Conservation (phyloP, 768 basidiomycete genomes). For the Lepiota subincarnata region DNA sequence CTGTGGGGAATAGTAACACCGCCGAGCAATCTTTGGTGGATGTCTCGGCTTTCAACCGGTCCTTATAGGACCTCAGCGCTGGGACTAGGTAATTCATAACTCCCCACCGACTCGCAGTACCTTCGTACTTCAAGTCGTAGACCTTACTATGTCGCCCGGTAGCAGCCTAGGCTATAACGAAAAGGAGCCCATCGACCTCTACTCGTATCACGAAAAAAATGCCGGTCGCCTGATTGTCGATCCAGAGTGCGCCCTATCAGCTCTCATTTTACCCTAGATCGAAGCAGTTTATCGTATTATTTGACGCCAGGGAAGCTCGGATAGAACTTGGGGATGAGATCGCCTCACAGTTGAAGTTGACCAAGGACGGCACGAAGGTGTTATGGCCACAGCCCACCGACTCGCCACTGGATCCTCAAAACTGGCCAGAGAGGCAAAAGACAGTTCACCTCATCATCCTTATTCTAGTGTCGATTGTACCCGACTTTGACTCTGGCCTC, state of each 20-base stretch:
- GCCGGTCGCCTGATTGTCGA: constrained; percentile 61
- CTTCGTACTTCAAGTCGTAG: neutral
- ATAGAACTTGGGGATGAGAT: constrained; percentile 55
- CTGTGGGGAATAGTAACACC: neutral
- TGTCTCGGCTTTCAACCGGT: neutral
- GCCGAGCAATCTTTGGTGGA: neutral
- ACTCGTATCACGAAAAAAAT: constrained; percentile 46
- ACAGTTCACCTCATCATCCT: constrained; percentile 53
- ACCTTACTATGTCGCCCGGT: neutral
- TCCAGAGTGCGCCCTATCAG: constrained; percentile 40
- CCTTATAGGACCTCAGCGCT: neutral
- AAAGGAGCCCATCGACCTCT: constrained; percentile 25
- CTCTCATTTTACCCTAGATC: neutral
- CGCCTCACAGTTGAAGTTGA: constrained; percentile 52
- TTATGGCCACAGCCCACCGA: constrained; percentile 69
- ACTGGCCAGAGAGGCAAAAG: constrained; percentile 56
- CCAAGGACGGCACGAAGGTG: constrained; percentile 51
- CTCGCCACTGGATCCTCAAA: constrained; percentile 58
- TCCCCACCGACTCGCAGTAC: neutral
- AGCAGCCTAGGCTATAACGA: constrained; percentile 18
- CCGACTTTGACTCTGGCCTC: constrained; percentile 64
- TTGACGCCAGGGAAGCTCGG: constrained; percentile 48
- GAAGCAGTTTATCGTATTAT: neutral
- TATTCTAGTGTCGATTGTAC: constrained; percentile 60
- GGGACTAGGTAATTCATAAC: neutral